Conservation (phyloP, 2,329 filamentous ascomycete genomes). For the Dissoconium aciculare region DNA sequence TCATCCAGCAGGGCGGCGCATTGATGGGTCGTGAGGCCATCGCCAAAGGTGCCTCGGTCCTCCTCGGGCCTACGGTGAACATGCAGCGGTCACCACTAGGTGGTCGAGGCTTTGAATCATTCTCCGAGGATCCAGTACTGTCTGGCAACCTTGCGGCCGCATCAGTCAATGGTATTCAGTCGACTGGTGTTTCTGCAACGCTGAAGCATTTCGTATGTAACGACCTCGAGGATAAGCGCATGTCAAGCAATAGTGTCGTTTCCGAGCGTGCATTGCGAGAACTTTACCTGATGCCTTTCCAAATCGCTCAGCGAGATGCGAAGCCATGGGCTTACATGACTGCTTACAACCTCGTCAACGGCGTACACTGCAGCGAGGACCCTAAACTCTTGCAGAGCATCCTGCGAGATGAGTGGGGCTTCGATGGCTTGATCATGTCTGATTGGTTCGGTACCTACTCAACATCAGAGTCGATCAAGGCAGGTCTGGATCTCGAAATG, state of each 20-base stretch:
- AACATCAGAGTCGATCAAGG: constrained; percentile 49
- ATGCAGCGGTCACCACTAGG: constrained; percentile 70
- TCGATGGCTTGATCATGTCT: constrained; percentile 43
- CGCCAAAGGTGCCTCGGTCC: constrained; percentile 57
- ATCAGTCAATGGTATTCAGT: constrained; percentile 50
- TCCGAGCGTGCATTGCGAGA: constrained; percentile 52
- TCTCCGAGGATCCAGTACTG: constrained; percentile 67
- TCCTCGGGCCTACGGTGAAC: constrained; percentile 65
- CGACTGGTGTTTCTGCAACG: constrained; percentile 58
- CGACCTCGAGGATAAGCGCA: constrained; percentile 54
- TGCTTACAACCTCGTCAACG: constrained; percentile 61
- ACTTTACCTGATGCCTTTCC: constrained; percentile 59
- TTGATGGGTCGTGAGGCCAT: constrained; percentile 58
- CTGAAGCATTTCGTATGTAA: constrained; percentile 69
- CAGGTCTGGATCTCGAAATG: constrained; percentile 75
- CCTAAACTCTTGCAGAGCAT: constrained; percentile 52
- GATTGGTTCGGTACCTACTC: constrained; percentile 68
- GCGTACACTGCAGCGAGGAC: constrained; percentile 52
- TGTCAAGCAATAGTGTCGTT: constrained; percentile 49
- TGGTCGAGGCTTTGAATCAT: constrained; percentile 77
- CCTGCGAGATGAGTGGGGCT: constrained; percentile 55
- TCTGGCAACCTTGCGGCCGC: constrained; percentile 56
- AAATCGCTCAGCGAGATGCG: constrained; percentile 57
- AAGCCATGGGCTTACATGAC: constrained; percentile 57
- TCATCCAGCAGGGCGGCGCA: constrained; percentile 54